Evolutionary conservation across 2,329 filamentous ascomycete genomes (phyloP).

Genomic region (Aspergillus sp.): DNA sequence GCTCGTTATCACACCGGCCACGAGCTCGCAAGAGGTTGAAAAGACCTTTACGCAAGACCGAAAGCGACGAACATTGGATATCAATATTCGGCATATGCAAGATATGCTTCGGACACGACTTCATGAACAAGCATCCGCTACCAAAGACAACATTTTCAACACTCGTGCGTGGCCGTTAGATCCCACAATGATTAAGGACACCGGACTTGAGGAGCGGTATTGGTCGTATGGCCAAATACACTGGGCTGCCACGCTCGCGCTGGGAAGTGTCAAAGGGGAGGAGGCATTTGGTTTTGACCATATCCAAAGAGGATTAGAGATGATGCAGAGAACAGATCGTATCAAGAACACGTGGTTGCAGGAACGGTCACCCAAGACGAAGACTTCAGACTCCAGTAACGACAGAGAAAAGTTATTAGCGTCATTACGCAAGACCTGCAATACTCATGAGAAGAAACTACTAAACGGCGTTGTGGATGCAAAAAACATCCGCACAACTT

Average conservation of each 20-base stretch:
- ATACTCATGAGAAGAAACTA: constrained; percentile 74
- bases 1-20: constrained; percentile 49
- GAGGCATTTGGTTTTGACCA: constrained; percentile 35
- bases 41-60: constrained; percentile 43
- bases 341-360: constrained; percentile 33
- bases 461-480: constrained; percentile 75
- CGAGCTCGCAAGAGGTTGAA: constrained; percentile 31
- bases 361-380: constrained; percentile 25
- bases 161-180: constrained; percentile 25
- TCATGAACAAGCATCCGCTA: constrained; percentile 22
- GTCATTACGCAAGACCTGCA: constrained; percentile 52
- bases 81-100: constrained; percentile 60
- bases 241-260: constrained; percentile 49
- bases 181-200: constrained; percentile 22
- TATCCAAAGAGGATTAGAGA: constrained; percentile 28
- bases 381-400: constrained; percentile 21
- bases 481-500: constrained; percentile 75
- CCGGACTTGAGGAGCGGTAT: constrained; percentile 46
- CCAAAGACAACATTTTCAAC: constrained; percentile 27
- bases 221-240: constrained; percentile 57
- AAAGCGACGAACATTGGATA: constrained; percentile 43
- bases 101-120: constrained; percentile 50
- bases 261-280: constrained; percentile 42
- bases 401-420: constrained; percentile 40
- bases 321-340: constrained; percentile 37